These are phyloP conservation scores for Trametopsis cervina DNA, from an alignment of 768 basidiomycete genomes.

Conservation along the genomic window DNA sequence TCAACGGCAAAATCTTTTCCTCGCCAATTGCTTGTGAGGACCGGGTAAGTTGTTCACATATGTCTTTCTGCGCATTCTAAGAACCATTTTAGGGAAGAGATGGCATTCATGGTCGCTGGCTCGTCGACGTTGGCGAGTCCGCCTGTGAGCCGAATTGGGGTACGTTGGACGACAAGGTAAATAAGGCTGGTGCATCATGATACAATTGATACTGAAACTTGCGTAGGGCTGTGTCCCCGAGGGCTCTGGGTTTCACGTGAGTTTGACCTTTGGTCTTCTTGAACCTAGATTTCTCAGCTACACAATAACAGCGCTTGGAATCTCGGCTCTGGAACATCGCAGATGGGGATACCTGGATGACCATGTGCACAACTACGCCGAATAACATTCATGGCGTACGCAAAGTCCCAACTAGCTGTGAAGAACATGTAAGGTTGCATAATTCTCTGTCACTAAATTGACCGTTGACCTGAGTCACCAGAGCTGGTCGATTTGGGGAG, in stretches of 20 bases:
- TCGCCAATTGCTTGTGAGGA: background rate
- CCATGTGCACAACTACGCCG: background rate
- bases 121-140: background rate
- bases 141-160: background rate
- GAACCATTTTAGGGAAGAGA: background rate
- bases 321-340: background rate
- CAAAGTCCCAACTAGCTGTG: background rate
- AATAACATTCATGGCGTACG: background rate
- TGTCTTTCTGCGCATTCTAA: no score
- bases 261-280: no score
- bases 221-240: background rate
- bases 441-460: no score
- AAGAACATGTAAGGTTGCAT: background rate
- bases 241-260: background rate
- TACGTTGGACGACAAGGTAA: background rate
- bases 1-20: background rate
- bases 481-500: no score
- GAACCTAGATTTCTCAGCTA: background rate
- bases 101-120: background rate
- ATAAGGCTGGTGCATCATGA: background rate
- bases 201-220: background rate
- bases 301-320: background rate
- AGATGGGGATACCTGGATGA: background rate
- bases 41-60: background rate
- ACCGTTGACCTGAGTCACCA: no score